A percentile compares a stretch with the other conserved stretches of the same genome.
Evolutionary conservation across 2,329 filamentous ascomycete genomes (phyloP).

Genomic region (Botrytis paeoniae): DNA sequence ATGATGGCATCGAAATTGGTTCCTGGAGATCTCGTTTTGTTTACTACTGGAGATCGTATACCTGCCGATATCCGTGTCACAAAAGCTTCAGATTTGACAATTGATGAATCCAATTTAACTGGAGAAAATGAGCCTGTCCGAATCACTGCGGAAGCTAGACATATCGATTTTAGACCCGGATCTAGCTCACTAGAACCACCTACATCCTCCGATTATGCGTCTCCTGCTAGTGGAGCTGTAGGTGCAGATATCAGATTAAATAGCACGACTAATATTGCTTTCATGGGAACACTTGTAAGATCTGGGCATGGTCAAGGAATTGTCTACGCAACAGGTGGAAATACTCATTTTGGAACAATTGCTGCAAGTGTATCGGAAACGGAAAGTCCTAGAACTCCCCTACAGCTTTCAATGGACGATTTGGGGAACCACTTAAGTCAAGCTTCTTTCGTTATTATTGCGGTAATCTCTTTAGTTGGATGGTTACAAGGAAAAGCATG

Average conservation of each 20-base stretch:
- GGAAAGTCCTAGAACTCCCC: slow-evolving; percentile 87
- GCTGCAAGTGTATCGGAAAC: slow-evolving; percentile 92
- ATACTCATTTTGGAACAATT: slow-evolving; percentile 95
- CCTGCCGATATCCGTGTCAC: slow-evolving; percentile 95
- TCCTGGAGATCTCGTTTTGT: slow-evolving; percentile 87
- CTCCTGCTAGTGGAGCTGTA: slow-evolving; percentile 55
- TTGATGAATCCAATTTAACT: slow-evolving; percentile 95
- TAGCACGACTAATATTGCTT: slow-evolving; percentile 86
- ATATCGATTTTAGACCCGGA: slow-evolving; percentile 34
- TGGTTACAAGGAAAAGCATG: slow-evolving; percentile 85
- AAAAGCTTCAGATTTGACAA: slow-evolving; percentile 81
- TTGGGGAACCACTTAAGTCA: slow-evolving; percentile 94
- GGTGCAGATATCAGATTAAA: slow-evolving; percentile 66
- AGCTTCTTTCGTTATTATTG: slow-evolving; percentile 93
- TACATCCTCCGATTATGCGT: slow-evolving; percentile 56
- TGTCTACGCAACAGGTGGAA: slow-evolving; percentile 92
- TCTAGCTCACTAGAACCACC: slow-evolving; percentile 40
- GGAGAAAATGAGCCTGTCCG: slow-evolving; percentile 93
- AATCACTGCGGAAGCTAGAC: slow-evolving; percentile 66
- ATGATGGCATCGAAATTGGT: slow-evolving; percentile 86
- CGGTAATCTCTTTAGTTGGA: slow-evolving; percentile 85
- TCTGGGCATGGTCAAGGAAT: slow-evolving; percentile 94
- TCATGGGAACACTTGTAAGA: slow-evolving; percentile 95
- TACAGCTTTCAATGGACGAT: slow-evolving; percentile 97
- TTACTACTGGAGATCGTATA: slow-evolving; percentile 93